A percentile compares a stretch with the other conserved stretches of the same genome.
These are phyloP conservation scores for Berberis vulgaris DNA, from an alignment of 164 flowering plant genomes.

Conservation along the genomic window DNA sequence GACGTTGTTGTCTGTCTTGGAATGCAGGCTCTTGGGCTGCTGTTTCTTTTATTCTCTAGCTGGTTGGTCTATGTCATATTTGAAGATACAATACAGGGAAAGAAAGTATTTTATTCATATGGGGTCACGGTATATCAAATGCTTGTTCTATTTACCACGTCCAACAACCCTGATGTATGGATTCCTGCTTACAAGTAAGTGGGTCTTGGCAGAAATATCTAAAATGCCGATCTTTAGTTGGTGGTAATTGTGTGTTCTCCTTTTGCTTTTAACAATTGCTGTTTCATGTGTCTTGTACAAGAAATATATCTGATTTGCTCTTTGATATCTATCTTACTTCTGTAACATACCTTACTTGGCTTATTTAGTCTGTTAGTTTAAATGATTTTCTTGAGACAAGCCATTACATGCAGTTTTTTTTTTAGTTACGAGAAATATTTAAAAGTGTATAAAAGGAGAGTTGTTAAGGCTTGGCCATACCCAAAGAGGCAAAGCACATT, in stretches of 20 bases:
- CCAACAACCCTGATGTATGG: slow-evolving; percentile 99
- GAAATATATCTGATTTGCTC: too few relatives aligned
- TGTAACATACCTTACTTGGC: too few relatives aligned
- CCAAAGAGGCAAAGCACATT: too few relatives aligned
- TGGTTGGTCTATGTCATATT: slow-evolving; percentile 95
- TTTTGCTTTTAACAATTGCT: neutral
- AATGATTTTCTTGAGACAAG: too few relatives aligned
- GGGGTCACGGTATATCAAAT: slow-evolving; percentile 79
- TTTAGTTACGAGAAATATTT: too few relatives aligned
- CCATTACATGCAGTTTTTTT: too few relatives aligned
- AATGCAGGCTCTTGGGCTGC: slow-evolving; percentile 67
- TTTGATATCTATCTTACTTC: too few relatives aligned
- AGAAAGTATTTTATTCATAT: slow-evolving; percentile 55
- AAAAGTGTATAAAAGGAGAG: too few relatives aligned
- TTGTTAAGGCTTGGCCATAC: too few relatives aligned
- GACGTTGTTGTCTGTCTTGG: slow-evolving; percentile 5
- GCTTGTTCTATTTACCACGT: slow-evolving; percentile 89
- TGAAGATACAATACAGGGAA: slow-evolving; percentile 84
- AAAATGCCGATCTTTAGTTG: neutral
- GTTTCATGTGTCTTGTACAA: neutral
- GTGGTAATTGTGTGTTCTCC: neutral
- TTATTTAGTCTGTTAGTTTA: too few relatives aligned
- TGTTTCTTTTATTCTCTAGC: slow-evolving; percentile 81
- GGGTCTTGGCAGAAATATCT: neutral
- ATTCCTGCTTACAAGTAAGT: slow-evolving; percentile 97